phyloP scores from a whole-genome alignment of 2,329 filamentous ascomycete species.

The Penicillium sp. region DNA sequence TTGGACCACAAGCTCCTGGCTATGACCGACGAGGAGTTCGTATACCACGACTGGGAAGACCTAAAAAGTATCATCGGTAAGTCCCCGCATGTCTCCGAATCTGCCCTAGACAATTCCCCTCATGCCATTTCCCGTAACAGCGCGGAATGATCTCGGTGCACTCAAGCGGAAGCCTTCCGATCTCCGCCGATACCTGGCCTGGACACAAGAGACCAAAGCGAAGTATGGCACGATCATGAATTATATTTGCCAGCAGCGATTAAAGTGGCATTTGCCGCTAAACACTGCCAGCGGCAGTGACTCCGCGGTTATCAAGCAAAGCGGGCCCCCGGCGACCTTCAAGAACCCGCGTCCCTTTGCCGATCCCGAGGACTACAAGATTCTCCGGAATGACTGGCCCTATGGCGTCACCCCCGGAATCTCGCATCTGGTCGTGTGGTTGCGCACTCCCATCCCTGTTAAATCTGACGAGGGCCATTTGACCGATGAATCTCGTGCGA shows the following conservation, averaged over 20 bases:
- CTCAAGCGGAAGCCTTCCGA: conserved; percentile 54
- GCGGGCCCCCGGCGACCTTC: conserved; percentile 35
- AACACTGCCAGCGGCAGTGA: background rate
- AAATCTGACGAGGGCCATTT: conserved; percentile 43
- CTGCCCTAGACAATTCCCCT: conserved; percentile 3
- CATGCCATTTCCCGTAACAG: conserved; percentile 22
- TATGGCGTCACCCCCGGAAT: conserved; percentile 51
- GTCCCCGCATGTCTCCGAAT: conserved; percentile 11
- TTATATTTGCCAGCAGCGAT: conserved; percentile 48
- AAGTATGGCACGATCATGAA: conserved; percentile 49
- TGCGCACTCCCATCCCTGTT: conserved; percentile 43
- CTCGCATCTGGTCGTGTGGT: conserved; percentile 51
- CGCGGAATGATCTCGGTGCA: conserved; percentile 46
- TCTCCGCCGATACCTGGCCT: conserved; percentile 52
- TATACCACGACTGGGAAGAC: conserved; percentile 46
- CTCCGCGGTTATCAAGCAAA: conserved; percentile 19
- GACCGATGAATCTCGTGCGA: conserved; percentile 40
- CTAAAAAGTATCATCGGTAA: conserved; percentile 46
- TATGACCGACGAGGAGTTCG: conserved; percentile 46
- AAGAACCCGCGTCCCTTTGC: conserved; percentile 46
- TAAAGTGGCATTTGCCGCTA: conserved; percentile 42
- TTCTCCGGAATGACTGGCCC: conserved; percentile 56
- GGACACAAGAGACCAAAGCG: conserved; percentile 48
- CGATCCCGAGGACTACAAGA: conserved; percentile 46
- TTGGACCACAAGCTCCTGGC: conserved; percentile 43